Evolutionary conservation across 2,329 filamentous ascomycete species (phyloP), one percentile per base, ranked within the genome.

Genomic region (Microsporum ferrugineum): DNA sequence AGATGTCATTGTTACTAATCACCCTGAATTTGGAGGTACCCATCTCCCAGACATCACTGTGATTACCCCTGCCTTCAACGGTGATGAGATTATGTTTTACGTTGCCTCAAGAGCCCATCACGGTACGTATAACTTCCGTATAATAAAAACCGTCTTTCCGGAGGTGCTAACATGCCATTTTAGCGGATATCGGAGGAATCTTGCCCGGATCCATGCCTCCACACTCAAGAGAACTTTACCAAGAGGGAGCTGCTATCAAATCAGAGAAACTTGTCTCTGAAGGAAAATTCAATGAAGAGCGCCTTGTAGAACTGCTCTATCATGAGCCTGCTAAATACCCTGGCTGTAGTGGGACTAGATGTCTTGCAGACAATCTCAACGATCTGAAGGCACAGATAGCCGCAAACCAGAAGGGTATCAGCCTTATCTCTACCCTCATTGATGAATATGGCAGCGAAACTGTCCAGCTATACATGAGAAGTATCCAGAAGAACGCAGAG

Each of bases 31-130:
- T 68, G 89, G 89, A 38, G 89, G 89, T 45, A 95, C 89, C 0
- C 89, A 94, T 76, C 75, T 94, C 31, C 89, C 88, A 0, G 88
- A 94, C 69, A 89, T 94, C 61, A 94, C 88, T 0, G 85, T 88
- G 27, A 80, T 89, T 64, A 89, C 87, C 63, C 87, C 87, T 0
- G 86, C 86, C 0, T 90, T 89, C 72, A 82, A 81, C 64, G 84
- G 83, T 1, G 80, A 87, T 61, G 80, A 84, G 5, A 88, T 89
- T 60, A 78, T 89, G 23, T 89, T 89, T 72, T 90, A 89, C 63
- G 86, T 88, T 1, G 87, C 87, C 0, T 88, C 85, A 14, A 80
- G 87, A 38, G 87, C 86, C 0, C 87, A 90, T 70, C 87, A 89
- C 67, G 71, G 87, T 3, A 89, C 88, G 67, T 85, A 53, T 88